These are phyloP conservation scores for Trichoderma simmonsii DNA, from an alignment of 2,329 filamentous ascomycete genomes.

Conservation along the genomic window DNA sequence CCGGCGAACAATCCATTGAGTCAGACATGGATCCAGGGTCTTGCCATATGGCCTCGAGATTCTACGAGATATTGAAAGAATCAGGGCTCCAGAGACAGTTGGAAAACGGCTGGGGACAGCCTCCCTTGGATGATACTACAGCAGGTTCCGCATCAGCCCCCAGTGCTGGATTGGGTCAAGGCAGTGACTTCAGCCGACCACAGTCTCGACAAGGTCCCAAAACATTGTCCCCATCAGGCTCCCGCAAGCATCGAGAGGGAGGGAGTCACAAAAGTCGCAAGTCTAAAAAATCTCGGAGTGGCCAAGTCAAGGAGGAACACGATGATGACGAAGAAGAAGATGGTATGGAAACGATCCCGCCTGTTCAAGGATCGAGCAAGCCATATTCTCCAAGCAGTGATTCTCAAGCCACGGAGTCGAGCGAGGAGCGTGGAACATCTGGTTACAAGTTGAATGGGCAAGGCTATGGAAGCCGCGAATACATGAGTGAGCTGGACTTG, in stretches of 20 bases:
- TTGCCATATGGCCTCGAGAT: slow-evolving; percentile 17
- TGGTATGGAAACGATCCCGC: background rate
- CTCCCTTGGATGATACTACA: background rate
- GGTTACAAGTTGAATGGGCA: background rate
- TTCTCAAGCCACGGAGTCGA: background rate
- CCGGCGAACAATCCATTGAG: background rate
- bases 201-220: background rate
- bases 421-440: background rate
- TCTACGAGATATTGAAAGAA: slow-evolving; percentile 17
- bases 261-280: background rate
- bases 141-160: slow-evolving; percentile 4
- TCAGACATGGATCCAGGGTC: background rate
- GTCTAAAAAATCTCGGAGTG: slow-evolving; percentile 1
- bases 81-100: slow-evolving; percentile 15
- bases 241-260: slow-evolving; percentile 3
- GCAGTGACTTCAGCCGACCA: background rate
- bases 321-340: slow-evolving; percentile 7
- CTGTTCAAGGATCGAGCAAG: background rate
- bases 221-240: background rate
- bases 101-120: slow-evolving; percentile 10
- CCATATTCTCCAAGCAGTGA: background rate
- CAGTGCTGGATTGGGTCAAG: background rate
- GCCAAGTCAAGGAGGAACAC: slow-evolving; percentile 10
- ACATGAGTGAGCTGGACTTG: slow-evolving; percentile 1
- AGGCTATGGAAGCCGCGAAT: slow-evolving; percentile 2